These are phyloP conservation scores for Rhododendron molle DNA, from an alignment of 148 eudicot species.

Conservation along the genomic window DNA sequence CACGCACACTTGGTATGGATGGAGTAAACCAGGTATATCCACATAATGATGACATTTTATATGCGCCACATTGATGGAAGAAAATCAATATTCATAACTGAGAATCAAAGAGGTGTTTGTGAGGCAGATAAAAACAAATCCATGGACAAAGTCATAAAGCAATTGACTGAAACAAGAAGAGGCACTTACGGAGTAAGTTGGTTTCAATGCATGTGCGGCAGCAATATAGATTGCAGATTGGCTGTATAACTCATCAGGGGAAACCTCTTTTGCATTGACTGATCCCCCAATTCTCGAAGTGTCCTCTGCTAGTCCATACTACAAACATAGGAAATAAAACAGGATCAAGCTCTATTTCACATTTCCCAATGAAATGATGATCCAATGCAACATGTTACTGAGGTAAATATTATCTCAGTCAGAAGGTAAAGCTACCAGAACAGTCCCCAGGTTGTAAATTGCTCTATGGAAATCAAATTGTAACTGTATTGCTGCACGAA, in stretches of 20 bases:
- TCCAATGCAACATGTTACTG: not conserved
- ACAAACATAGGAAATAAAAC: constrained; percentile 18
- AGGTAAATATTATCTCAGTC: not conserved
- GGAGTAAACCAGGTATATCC: not conserved
- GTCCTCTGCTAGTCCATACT: constrained; percentile 99
- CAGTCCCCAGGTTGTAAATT: constrained; percentile 97
- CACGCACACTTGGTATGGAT: not conserved
- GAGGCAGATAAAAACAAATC: not conserved
- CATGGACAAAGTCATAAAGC: not conserved
- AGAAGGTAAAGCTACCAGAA: constrained; percentile 55
- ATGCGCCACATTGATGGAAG: not conserved
- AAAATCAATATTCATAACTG: not conserved
- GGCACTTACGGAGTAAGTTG: constrained; percentile 66
- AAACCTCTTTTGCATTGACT: constrained; percentile 42
- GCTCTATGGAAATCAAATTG: constrained; percentile 98
- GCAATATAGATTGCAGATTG: constrained; percentile 92
- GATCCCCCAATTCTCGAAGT: constrained; percentile 67
- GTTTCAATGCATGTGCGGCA: constrained; percentile 92
- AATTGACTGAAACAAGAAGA: not conserved
- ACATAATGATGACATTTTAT: not conserved
- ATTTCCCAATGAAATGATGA: not conserved
- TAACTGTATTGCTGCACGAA: constrained; percentile 87
- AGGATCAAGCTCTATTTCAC: constrained; percentile 4
- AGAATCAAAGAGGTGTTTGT: not conserved
- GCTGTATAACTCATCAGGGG: constrained; percentile 76